Percentiles rank a stretch among this genome's conserved stretches.
These are phyloP conservation scores for Hypoxylon subgilvum DNA, from an alignment of 495 filamentous ascomycete species.

Conservation along the genomic window DNA sequence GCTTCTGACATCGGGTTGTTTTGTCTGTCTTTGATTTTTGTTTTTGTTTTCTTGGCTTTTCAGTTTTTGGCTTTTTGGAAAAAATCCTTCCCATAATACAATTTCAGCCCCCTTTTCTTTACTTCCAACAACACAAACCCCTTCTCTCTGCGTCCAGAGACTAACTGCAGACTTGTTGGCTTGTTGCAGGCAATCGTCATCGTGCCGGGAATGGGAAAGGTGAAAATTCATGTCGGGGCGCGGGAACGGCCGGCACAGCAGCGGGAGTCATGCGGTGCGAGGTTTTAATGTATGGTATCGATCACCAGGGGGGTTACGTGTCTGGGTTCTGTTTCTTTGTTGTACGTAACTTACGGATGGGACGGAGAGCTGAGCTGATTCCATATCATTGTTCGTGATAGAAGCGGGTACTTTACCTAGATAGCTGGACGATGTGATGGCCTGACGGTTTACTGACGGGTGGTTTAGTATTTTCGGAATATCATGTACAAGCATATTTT, in stretches of 20 bases:
- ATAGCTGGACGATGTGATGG: conserved; percentile 13
- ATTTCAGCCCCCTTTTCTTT: background rate
- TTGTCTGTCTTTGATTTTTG: too few relatives aligned
- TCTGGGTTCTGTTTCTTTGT: background rate
- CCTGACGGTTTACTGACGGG: conserved; percentile 1
- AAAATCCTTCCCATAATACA: background rate
- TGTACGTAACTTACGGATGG: background rate
- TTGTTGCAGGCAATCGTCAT: too few relatives aligned
- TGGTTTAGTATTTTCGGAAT: conserved; percentile 4
- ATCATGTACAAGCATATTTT: conserved; percentile 8
- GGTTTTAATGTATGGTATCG: conserved; percentile 24
- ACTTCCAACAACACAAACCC: background rate
- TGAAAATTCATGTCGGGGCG: background rate
- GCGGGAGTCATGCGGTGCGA: conserved; percentile 10
- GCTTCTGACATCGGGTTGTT: too few relatives aligned
- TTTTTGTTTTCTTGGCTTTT: conserved; percentile 1
- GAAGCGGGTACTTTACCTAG: background rate
- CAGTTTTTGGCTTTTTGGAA: background rate
- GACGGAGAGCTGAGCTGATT: background rate
- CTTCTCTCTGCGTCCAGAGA: too few relatives aligned
- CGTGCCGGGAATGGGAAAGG: conserved; percentile 9
- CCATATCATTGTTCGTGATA: conserved; percentile 15
- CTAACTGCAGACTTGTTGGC: too few relatives aligned
- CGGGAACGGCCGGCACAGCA: conserved; percentile 3
- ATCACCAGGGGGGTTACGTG: conserved; percentile 3